Evolutionary conservation across 768 basidiomycete species (phyloP), one percentile per base, ranked within the genome.

Genomic region (Lactarius pseudohatsudake): DNA sequence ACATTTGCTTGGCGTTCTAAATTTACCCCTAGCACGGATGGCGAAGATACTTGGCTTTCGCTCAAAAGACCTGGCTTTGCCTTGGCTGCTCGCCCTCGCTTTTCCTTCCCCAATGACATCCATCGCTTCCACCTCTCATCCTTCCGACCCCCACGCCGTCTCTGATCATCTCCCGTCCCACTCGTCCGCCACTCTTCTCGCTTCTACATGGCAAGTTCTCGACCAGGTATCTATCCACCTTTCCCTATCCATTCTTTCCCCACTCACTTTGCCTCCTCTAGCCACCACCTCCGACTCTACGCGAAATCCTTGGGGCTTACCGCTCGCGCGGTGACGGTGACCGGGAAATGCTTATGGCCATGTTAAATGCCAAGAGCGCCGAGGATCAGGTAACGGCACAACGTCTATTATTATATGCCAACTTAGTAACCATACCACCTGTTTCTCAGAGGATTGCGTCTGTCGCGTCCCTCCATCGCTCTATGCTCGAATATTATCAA

Each of bases 361-460:
- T 97, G 84, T 81, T 97, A 59, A 93, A 90, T 67, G 94, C 94
- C 73, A 97, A 97, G 80, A 85, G 87, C 56, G 89, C 95, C 15
- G 95, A 97, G 75, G 95, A 97, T 74, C 91, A 96, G 85, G 93
- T 92, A 70, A 50, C 26, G 13, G 36, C 36, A n/a, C 85, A 28
- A 72, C 70, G 59, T 41, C 26, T 34, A 6, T 61, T 22, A 58
- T 32, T 22, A 32, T 30, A 38, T 32, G 53, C 11, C 40, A 13
- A 53, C 50, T 53, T 61, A 4, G 56, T 32, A 30, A 56, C 59
- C 28, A 61, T 57, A 67, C 40, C 59, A 59, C 64, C 60, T 55
- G 61, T 63, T 59, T 43, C 67, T 54, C 72, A 92, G 90, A 87
- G 91, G 59, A 78, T 91, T 57, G 88, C 91, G 18, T 85, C 91